Evolutionary conservation across 768 basidiomycete species (phyloP), one percentile per base, ranked within the genome.

Genomic region (Pleurotus tuoliensis): DNA sequence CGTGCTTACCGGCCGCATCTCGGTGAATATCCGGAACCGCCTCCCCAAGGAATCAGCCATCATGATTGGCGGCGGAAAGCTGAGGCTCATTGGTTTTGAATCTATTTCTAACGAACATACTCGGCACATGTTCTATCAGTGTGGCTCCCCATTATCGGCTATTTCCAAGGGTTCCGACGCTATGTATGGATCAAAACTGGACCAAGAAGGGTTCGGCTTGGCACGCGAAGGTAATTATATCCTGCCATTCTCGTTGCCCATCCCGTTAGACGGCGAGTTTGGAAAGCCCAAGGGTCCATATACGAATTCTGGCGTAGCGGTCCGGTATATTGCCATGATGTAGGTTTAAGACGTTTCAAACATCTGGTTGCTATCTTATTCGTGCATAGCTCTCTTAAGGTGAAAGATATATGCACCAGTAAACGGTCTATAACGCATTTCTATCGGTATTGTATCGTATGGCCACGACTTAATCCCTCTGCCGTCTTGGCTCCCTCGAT

Each of bases 81-180:
- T 95, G 30, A 77, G 92, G 57, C 76, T 94, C 18, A 79, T 95
- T 52, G 93, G 94, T 3, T 94, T 93, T 66, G 94, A 96, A 72
- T 84, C 82, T 43, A 77, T 84, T 43, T 73, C 80, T 0, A 73
- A 78, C 46, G 74, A 80, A 55, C 76, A 79, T 22, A 76, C 80
- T n/a, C 76, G 87, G 13, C 84, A 90, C 66, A 85, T 87, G 11
- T 96, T 97, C 70, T 95, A 90, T 66, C 91, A 93, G 62, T 82
- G 81, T 66, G 83, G 87, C 5, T 73, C 78, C 7, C 69, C 75
- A 22, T 71, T 92, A 12, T 73, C 82, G 4, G 70, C 73, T 16
- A 74, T 82, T 34, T 76, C 76, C n/a, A 76, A 75, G 43, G 72
- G 71, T 47, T 75, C 75, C 60, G 72, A 72, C 45, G 68, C 64